phyloP scores from a whole-genome alignment of 805 yeast species.

The Alloascoidea africana region DNA sequence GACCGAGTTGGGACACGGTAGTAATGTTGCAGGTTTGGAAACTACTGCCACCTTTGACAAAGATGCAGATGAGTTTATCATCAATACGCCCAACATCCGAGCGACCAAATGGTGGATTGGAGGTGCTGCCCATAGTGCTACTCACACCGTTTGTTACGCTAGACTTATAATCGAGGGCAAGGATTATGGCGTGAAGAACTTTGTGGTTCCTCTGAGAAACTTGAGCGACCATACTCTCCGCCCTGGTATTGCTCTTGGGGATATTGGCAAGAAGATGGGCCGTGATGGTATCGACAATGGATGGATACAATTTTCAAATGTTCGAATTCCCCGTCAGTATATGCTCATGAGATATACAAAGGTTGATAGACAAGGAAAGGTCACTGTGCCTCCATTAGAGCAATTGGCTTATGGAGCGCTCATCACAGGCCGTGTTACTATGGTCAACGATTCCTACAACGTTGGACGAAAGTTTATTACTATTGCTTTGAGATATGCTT shows the following conservation, averaged over 20 bases:
- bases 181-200: conserved; percentile 87
- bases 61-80: conserved; percentile 46
- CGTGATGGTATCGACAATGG: conserved; percentile 94
- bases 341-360: conserved; percentile 72
- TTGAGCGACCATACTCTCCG: conserved; percentile 43
- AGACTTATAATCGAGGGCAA: conserved; percentile 66
- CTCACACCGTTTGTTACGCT: conserved; percentile 78
- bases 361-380: conserved; percentile 56
- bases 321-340: conserved; percentile 67
- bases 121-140: conserved; percentile 92
- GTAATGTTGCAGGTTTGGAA: conserved; percentile 85
- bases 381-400: conserved; percentile 68
- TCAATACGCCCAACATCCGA: conserved; percentile 79
- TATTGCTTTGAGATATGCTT: conserved; percentile 79
- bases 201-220: conserved; percentile 83
- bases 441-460: conserved; percentile 78
- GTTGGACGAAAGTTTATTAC: conserved; percentile 68
- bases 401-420: conserved; percentile 83
- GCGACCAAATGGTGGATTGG: conserved; percentile 99
- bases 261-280: conserved; percentile 92
- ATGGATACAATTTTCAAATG: conserved; percentile 85
- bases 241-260: conserved; percentile 80
- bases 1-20: conserved; percentile 91
- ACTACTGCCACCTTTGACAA: conserved; percentile 78
- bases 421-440: conserved; percentile 76